These are phyloP conservation scores for Ogataea methanolica DNA, from an alignment of 805 yeast species.

Conservation along the genomic window DNA sequence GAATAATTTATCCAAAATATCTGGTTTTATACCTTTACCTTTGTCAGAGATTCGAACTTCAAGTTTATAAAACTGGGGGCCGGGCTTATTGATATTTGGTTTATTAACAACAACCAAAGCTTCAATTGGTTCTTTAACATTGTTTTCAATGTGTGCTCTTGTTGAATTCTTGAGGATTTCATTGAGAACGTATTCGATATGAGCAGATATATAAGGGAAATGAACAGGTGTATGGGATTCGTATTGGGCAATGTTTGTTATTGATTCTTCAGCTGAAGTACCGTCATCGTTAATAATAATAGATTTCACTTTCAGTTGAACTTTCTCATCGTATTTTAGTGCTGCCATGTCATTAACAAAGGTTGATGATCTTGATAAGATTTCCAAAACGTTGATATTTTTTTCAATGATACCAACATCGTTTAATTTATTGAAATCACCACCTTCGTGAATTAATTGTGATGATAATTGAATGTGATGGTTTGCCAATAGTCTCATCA, in stretches of 20 bases:
- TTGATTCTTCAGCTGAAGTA: conserved; percentile 26
- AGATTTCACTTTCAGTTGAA: conserved; percentile 52
- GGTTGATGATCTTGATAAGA: conserved; percentile 60
- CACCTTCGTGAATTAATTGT: conserved; percentile 34
- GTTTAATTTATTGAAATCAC: conserved; percentile 32
- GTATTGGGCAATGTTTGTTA: conserved; percentile 29
- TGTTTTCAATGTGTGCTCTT: conserved; percentile 80
- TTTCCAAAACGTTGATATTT: conserved; percentile 55
- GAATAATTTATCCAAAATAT: conserved; percentile 61
- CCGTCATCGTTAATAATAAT: conserved; percentile 25
- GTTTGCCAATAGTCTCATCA: conserved; percentile 81
- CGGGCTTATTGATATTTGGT: conserved; percentile 20
- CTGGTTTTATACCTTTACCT: conserved; percentile 84
- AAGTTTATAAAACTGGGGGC: conserved; percentile 31
- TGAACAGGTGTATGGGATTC: conserved; percentile 29
- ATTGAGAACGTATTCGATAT: conserved; percentile 80
- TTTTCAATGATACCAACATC: conserved; percentile 66
- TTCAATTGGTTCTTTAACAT: conserved; percentile 40
- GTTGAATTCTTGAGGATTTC: conserved; percentile 85
- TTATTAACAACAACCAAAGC: conserved; percentile 40
- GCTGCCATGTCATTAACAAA: conserved; percentile 80
- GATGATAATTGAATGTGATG: conserved; percentile 70
- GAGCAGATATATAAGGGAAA: conserved; percentile 83
- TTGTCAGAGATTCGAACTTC: conserved; percentile 78
- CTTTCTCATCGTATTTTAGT: conserved; percentile 75